phyloP scores from a whole-genome alignment of 371 early-diverging fungal genomes.

The Furculomyces boomerangus region DNA sequence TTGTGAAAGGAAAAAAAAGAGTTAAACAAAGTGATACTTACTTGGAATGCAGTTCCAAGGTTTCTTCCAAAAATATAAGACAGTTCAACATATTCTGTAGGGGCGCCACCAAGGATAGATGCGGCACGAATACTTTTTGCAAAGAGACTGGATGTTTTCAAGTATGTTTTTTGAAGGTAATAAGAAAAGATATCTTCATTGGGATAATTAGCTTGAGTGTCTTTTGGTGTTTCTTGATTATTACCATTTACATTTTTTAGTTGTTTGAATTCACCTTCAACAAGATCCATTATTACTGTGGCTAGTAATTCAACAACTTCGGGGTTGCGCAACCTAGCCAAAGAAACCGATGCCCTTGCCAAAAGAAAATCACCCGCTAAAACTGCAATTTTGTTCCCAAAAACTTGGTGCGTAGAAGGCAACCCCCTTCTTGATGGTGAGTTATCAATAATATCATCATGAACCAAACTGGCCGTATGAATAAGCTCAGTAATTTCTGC shows the following conservation, averaged over 20 bases:
- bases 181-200: constrained; percentile 43
- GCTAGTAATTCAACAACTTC: constrained; percentile 86
- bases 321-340: constrained; percentile 68
- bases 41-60: constrained; percentile 85
- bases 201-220: constrained; percentile 9
- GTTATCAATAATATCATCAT: constrained; percentile 88
- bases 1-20: constrained; percentile 10
- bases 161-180: constrained; percentile 84
- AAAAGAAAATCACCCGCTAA: constrained; percentile 88
- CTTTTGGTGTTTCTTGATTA: constrained; percentile 22
- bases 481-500: constrained; percentile 95
- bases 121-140: constrained; percentile 83
- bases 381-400: constrained; percentile 94
- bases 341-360: constrained; percentile 76
- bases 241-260: no score
- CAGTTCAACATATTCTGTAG: constrained; percentile 44
- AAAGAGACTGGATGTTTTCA: constrained; percentile 89
- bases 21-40: constrained; percentile 6
- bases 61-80: constrained; percentile 73
- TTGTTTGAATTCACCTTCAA: constrained; percentile 95
- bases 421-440: constrained; percentile 43
- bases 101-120: constrained; percentile 64
- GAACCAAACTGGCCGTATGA: constrained; percentile 85
- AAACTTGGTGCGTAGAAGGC: constrained; percentile 61
- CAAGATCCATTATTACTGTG: constrained; percentile 79